phyloP scores from a whole-genome alignment of 179 eudicot species.

The Gypsophila paniculata region DNA sequence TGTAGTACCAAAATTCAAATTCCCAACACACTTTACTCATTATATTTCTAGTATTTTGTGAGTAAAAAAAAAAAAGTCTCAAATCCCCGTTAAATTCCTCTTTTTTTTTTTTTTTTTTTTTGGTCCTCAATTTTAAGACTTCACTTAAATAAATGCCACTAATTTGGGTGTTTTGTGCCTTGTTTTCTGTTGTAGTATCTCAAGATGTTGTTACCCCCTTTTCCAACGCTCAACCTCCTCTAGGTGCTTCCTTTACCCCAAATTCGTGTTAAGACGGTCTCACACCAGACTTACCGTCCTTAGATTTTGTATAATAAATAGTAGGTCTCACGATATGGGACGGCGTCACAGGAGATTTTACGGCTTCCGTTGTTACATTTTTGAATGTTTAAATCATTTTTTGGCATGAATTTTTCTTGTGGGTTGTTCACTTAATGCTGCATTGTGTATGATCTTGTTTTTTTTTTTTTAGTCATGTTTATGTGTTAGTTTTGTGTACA shows the following conservation, averaged over 20 bases:
- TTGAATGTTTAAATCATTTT: neutral
- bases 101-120: no score
- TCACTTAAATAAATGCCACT: conserved; percentile 8
- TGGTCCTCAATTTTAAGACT: no score
- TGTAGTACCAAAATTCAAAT: conserved; percentile 15
- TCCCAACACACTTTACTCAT: conserved; percentile 15
- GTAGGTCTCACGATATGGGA: no score
- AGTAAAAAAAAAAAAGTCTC: conserved; percentile 12
- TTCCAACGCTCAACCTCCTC: conserved; percentile 28
- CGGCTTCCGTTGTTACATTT: no score
- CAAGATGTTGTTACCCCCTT: conserved; percentile 14
- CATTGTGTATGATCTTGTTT: no score
- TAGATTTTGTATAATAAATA: no score
- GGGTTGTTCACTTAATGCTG: neutral
- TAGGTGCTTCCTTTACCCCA: conserved; percentile 23
- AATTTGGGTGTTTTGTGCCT: conserved; percentile 21
- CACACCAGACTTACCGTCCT: no score
- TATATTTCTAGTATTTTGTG: neutral
- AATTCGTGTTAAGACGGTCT: no score
- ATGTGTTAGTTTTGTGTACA: no score
- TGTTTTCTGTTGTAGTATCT: conserved; percentile 20
- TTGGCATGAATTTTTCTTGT: neutral
- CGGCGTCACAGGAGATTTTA: no score
- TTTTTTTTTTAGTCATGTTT: no score
- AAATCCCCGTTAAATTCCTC: conserved; percentile 24